Conservation (phyloP, 1,284 basidiomycete genomes). For the Apiotrichum porosum region DNA sequence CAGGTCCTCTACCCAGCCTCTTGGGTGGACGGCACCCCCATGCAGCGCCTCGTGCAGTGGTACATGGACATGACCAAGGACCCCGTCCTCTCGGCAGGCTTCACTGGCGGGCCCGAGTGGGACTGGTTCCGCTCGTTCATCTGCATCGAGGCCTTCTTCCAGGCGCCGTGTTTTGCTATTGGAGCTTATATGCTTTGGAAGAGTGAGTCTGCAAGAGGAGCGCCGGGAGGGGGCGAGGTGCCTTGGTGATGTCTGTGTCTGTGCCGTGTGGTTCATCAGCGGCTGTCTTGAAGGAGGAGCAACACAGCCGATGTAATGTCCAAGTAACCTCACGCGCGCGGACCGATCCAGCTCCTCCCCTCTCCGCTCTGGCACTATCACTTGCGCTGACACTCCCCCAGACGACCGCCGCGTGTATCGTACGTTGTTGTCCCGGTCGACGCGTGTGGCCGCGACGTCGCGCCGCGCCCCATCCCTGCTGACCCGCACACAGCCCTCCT, state of each 20-base stretch:
- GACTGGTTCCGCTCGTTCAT: slow-evolving; percentile 42
- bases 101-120: slow-evolving; percentile 21
- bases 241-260: background rate
- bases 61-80: slow-evolving; percentile 37
- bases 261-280: background rate
- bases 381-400: slow-evolving; percentile 3
- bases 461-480: background rate
- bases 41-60: slow-evolving; percentile 29
- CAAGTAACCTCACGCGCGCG: too few species aligned
- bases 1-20: slow-evolving; percentile 39
- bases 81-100: slow-evolving; percentile 37
- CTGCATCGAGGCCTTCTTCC: slow-evolving; percentile 56
- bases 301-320: too few species aligned
- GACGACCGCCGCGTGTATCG: slow-evolving; percentile 43
- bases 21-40: slow-evolving; percentile 21
- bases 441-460: background rate
- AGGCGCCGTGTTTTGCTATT: slow-evolving; percentile 68
- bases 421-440: slow-evolving; percentile 12
- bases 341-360: too few species aligned
- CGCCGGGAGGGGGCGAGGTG: background rate
- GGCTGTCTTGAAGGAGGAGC: too few species aligned
- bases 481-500: slow-evolving; percentile 52
- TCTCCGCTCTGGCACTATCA: background rate
- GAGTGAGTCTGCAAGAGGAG: slow-evolving; percentile 50
- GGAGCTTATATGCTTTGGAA: slow-evolving; percentile 63